Conservation (phyloP, 2,329 filamentous ascomycete genomes). For the Diaporthe citriasiana region DNA sequence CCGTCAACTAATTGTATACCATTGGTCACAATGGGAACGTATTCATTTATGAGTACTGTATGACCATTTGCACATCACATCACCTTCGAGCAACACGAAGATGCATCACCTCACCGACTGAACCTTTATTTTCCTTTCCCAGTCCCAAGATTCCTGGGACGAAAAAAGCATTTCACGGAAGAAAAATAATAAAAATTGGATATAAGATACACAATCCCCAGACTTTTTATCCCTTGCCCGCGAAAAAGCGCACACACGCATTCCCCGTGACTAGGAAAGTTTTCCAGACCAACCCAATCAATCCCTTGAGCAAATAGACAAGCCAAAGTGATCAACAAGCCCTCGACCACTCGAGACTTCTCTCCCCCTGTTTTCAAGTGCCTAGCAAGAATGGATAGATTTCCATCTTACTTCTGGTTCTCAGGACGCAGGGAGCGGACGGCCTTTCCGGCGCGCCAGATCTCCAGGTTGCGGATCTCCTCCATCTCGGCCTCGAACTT, state of each 20-base stretch:
- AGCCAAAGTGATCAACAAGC: slow-evolving; percentile 28
- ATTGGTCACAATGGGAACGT: neutral
- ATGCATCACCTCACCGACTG: neutral
- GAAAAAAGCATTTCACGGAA: slow-evolving; percentile 4
- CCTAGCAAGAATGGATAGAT: neutral
- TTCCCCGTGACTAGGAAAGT: slow-evolving; percentile 39
- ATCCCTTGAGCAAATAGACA: slow-evolving; percentile 7
- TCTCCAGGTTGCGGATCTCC: slow-evolving; percentile 98
- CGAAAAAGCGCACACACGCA: slow-evolving; percentile 24
- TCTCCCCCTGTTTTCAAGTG: neutral
- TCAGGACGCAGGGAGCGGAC: slow-evolving; percentile 90
- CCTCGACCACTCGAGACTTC: slow-evolving; percentile 15
- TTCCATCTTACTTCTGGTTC: slow-evolving; percentile 79
- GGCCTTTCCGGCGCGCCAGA: slow-evolving; percentile 98
- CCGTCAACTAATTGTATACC: neutral
- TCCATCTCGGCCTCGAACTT: slow-evolving; percentile 98
- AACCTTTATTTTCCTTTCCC: slow-evolving; percentile 10
- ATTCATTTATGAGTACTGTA: neutral
- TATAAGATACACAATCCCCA: slow-evolving; percentile 37
- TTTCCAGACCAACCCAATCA: slow-evolving; percentile 33
- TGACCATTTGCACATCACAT: neutral
- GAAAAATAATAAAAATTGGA: slow-evolving; percentile 36
- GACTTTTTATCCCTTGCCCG: slow-evolving; percentile 30
- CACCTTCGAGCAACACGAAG: neutral
- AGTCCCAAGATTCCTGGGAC: slow-evolving; percentile 34